Base-by-base conservation (phyloP, 345 rosid species). In the Boechera retrofracta region DNA sequence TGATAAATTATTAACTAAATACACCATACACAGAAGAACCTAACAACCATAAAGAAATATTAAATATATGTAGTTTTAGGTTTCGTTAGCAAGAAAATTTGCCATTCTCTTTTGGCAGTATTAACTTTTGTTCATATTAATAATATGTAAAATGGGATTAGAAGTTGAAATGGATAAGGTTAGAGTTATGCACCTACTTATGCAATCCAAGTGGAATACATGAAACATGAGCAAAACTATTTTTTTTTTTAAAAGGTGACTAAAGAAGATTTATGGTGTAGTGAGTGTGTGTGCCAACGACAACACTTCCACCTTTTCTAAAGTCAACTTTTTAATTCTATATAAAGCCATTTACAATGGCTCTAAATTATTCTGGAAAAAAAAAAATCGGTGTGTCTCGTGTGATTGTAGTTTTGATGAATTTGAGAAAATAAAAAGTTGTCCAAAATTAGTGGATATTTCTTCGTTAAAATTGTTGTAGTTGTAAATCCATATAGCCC, bases 171-270 rank as follows among this genome's bases (percentile, higher is more conserved):
- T 64, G 76, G 77, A 77, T 65, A 77, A 71, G 68, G 55, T 62
- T 71, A 49, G 31, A 56, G 48, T 52, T 36, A 41, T 33, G 41
- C 35, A 59, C 41, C 69, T 13, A 41, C 75, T 62, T 21, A 70
- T 77, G 72, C 61, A 71, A 57, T 77, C 81, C 81, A 32, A 71
- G 77, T 77, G 81, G 81, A 77, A 64, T 64, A 42, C 68, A 71
- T 77, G 56, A 57, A 71, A 48, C n/a, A 56, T 64, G 71, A 77
- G 24, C 61, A 47, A 28, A 77, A 18, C 29, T 47, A 44, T 38
- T 39, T 42, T 0, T 21, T 32, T 18, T 4, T 16, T 1, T 3
- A 13, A 49, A 31, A 75, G 12, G 35, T 41, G 10, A 21, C 21
- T 53, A 52, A 48, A 70, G 42, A 63, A 1, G 36, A 16, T 45